Conservation (phyloP, 2,329 filamentous ascomycete species). For the Dendrostoma leiphaemia region DNA sequence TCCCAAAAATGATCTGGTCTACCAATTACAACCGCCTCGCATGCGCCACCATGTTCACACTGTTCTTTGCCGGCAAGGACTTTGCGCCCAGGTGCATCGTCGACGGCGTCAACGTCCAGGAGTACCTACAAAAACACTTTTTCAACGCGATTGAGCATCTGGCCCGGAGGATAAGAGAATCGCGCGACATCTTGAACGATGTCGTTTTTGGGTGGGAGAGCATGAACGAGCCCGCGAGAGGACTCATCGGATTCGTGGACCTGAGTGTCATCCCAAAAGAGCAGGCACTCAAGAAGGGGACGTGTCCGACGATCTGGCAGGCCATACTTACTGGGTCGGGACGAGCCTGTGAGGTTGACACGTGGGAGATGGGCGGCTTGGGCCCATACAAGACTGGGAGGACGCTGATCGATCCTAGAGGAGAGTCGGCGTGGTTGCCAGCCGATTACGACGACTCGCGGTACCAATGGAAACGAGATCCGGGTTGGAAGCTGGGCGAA, state of each 20-base stretch:
- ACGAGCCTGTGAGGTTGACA: slow-evolving; percentile 82
- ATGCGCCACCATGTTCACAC: slow-evolving; percentile 85
- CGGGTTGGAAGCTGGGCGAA: slow-evolving; percentile 87
- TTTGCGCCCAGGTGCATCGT: slow-evolving; percentile 97
- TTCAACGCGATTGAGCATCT: slow-evolving; percentile 77
- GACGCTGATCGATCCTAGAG: slow-evolving; percentile 81
- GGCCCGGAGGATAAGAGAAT: slow-evolving; percentile 81
- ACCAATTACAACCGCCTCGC: slow-evolving; percentile 92
- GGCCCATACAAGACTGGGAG: slow-evolving; percentile 88
- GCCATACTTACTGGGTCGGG: slow-evolving; percentile 89
- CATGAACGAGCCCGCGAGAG: slow-evolving; percentile 91
- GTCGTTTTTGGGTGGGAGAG: slow-evolving; percentile 95
- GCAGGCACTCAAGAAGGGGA: slow-evolving; percentile 89
- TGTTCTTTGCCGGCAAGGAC: slow-evolving; percentile 88
- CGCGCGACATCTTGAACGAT: slow-evolving; percentile 81
- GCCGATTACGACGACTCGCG: slow-evolving; percentile 78
- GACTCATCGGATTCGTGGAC: slow-evolving; percentile 80
- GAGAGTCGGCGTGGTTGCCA: slow-evolving; percentile 80
- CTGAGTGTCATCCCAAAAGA: slow-evolving; percentile 79
- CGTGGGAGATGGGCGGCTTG: slow-evolving; percentile 90
- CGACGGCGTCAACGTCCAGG: slow-evolving; percentile 92
- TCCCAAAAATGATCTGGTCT: slow-evolving; percentile 99
- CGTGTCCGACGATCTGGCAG: slow-evolving; percentile 92
- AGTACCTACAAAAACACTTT: slow-evolving; percentile 88
- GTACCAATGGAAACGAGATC: slow-evolving; percentile 88